A percentile compares a stretch with the other conserved stretches of the same genome.
phyloP scores from a whole-genome alignment of 768 basidiomycete species.

The Boletus pseudo-olivaceus region DNA sequence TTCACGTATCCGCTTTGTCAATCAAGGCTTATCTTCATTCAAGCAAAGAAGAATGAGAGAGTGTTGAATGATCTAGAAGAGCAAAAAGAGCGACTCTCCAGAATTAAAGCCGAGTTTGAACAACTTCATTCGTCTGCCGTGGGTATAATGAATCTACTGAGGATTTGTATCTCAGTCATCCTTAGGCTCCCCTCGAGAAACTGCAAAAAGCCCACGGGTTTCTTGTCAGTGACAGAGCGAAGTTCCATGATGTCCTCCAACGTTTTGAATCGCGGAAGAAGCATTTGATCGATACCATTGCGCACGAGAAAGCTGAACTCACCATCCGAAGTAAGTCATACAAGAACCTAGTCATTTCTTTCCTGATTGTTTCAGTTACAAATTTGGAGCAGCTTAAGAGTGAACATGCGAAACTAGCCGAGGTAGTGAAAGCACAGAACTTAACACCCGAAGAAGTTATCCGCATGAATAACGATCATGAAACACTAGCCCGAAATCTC shows the following conservation, averaged over 20 bases:
- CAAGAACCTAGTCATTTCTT: neutral
- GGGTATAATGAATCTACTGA: slow-evolving; percentile 7
- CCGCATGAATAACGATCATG: slow-evolving; percentile 88
- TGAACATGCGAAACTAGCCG: slow-evolving; percentile 60
- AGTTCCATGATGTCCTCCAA: slow-evolving; percentile 71
- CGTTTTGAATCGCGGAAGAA: slow-evolving; percentile 68
- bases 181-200: slow-evolving; percentile 61
- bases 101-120: slow-evolving; percentile 50
- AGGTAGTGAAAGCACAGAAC: slow-evolving; percentile 81
- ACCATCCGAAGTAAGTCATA: slow-evolving; percentile 45
- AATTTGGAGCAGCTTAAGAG: slow-evolving; percentile 60
- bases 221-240: slow-evolving; percentile 70
- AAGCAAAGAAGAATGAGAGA: slow-evolving; percentile 72
- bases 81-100: slow-evolving; percentile 44
- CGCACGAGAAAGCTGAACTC: slow-evolving; percentile 64
- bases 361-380: slow-evolving; percentile 39
- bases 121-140: slow-evolving; percentile 64
- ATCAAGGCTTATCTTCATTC: neutral
- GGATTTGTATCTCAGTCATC: neutral
- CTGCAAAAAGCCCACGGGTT: slow-evolving; percentile 59
- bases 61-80: slow-evolving; percentile 62
- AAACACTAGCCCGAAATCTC: slow-evolving; percentile 66
- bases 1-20: neutral
- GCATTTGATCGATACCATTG: slow-evolving; percentile 63
- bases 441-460: slow-evolving; percentile 87